Evolutionary conservation across 2,329 filamentous ascomycete genomes (phyloP), one percentile per base, ranked within the genome.

Genomic region (Huntiella bhutanensis): DNA sequence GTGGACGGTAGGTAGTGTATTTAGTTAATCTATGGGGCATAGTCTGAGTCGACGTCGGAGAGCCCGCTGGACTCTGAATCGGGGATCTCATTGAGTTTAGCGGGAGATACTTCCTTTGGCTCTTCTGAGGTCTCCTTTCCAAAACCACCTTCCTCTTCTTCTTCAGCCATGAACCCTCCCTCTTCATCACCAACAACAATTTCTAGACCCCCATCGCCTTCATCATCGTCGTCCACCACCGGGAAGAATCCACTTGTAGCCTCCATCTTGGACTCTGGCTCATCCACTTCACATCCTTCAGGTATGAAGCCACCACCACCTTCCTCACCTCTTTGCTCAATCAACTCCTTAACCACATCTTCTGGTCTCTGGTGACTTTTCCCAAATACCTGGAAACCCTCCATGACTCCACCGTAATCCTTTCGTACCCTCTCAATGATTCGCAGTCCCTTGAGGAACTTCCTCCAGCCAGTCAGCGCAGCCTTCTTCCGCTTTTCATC

Each of bases 401-500:
- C 72, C 74, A 51, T 75, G 66, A 66, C 64, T 3, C 72, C 64
- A 1, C 81, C 82, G 58, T 92, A 92, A 51, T 93, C 82, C 46
- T 77, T 70, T 36, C 69, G 69, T 36, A 92, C 79, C 42, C 85
- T 71, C 58, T 91, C 72, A 15, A 84, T 70, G 48, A 96, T 91
- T 3, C 85, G 71, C 61, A 95, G 58, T 0, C 87, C 87, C 68
- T 87, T 82, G 11, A 93, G 61, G 54, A 95, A 84, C 60, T 82
- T 92, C 48, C 82, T 74, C 91, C 91, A 98, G 53, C 77, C 73
- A 1, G 71, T 72, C 40, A 96, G 58, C 1, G 82, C 77, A 10
- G 73, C 68, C 51, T 82, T 86, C 44, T 80, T 75, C 5, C 82
- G 71, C 62, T 94, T 95, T 50, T 82, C 80, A 50, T 91, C 79